Base-by-base conservation (phyloP, 306 rosid genomes). In the Glycine latifolia region DNA sequence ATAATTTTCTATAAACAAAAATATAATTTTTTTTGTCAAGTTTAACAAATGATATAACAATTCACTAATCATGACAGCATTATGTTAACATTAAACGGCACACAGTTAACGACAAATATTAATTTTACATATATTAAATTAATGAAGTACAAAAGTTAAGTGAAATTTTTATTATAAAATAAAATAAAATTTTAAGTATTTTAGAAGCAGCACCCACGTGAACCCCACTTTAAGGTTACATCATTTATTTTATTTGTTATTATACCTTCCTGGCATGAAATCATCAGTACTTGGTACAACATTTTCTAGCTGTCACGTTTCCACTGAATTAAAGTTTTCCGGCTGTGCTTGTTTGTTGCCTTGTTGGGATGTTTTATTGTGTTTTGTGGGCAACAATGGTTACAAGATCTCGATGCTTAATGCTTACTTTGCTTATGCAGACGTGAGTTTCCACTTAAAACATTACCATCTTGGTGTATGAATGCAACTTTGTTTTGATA, bases 201-300 rank as follows among this genome's bases (percentile, higher is more conserved):
- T 13, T n/a, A 67, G 31, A 43, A 67, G 20, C 44, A 15, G 79
- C 46, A 62, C 48, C 73, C 20, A 52, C 58, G 8, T 73, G 67
- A 50, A 50, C 58, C 74, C 63, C 74, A 72, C 74, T 49, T 26
- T 46, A 62, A 60, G 44, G 37, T 39, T 5, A 71, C 65, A 62
- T 16, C 17, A 65, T 48, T 68, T 3, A 17, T 11, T 26, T 10
- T 67, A 14, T 39, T 58, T 69, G 3, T 47, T 58, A 49, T 31
- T 8, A 0, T 56, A 41, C 43, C 15, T 77, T 15, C 10, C 10
- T 62, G 56, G n/a, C 77, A 20, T 46, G 12, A 33, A 53, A 10
- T 65, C 37, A 12, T 26, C 55, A 4, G 7, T 54, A 37, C 65
- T 53, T n/a, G 16, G 11, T 37, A 50, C 72, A 33, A 41, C 20